Conservation (phyloP, 2,329 filamentous ascomycete genomes). For the Cercospora beticola region DNA sequence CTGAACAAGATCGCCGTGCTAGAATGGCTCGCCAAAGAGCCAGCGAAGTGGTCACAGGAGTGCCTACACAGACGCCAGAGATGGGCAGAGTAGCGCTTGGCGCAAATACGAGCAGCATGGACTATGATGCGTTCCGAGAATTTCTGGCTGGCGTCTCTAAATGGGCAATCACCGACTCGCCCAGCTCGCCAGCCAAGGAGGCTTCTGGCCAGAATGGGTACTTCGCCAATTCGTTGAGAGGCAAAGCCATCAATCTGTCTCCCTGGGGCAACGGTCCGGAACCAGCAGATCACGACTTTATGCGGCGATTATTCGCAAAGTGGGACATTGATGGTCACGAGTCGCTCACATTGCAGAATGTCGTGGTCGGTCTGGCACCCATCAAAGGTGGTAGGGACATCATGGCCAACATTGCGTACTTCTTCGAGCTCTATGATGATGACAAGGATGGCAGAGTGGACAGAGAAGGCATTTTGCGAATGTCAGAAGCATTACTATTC, state of each 20-base stretch:
- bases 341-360: slow-evolving; percentile 83
- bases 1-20: slow-evolving; percentile 63
- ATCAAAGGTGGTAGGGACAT: slow-evolving; percentile 95
- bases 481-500: slow-evolving; percentile 91
- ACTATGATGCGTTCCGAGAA: slow-evolving; percentile 93
- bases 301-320: slow-evolving; percentile 79
- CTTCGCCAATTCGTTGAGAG: slow-evolving; percentile 51
- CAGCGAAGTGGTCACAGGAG: slow-evolving; percentile 50
- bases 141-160: slow-evolving; percentile 82
- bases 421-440: slow-evolving; percentile 96
- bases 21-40: slow-evolving; percentile 61
- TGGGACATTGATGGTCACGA: slow-evolving; percentile 81
- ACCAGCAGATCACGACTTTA: slow-evolving; percentile 92
- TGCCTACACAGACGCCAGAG: slow-evolving; percentile 59
- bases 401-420: slow-evolving; percentile 96
- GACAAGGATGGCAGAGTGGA: slow-evolving; percentile 88
- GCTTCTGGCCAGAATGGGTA: slow-evolving; percentile 56
- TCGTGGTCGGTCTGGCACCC: slow-evolving; percentile 83
- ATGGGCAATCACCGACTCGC: slow-evolving; percentile 90
- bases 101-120: slow-evolving; percentile 89
- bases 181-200: slow-evolving; percentile 58
- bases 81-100: slow-evolving; percentile 85
- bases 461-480: slow-evolving; percentile 88
- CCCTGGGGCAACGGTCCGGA: slow-evolving; percentile 63
- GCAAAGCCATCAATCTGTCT: slow-evolving; percentile 43